Evolutionary conservation across 1,284 basidiomycete species (phyloP), one percentile per base, ranked within the genome.

Genomic region (Ceratobasidium sp.): DNA sequence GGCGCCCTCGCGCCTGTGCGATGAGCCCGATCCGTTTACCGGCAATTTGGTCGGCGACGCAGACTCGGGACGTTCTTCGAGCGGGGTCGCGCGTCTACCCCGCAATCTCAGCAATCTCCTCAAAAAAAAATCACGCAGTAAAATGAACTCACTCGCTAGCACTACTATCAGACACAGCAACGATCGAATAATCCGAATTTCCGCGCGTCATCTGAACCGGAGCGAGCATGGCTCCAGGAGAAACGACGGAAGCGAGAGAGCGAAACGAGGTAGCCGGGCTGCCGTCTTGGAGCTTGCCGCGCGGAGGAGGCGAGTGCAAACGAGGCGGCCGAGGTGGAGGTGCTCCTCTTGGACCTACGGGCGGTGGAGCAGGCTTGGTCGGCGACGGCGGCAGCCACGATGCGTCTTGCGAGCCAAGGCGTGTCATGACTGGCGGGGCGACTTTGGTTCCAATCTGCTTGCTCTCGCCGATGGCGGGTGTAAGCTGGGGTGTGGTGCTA

Each of bases 361-460:
- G 61, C 50, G 62, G 77, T 28, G 48, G n/a, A 28, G 44, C 40
- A 38, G 44, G 50, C 48, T 46, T 57, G 56, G 42, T 44, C 38
- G 42, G 56, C 28, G 44, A 48, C 26, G 50, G 52, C 7, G 44
- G 73, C 23, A 67, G 65, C 65, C 65, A 69, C n/a, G n/a, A n/a
- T 7, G 26, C 42, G 33, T 59, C 69, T 26, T 74, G 48, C 23
- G 57, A 38, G 50, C 70, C n/a, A 40, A 80, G 66, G 33, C 73
- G 62, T 13, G 77, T 76, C 50, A 78, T 62, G 50, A 80, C 73
- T 12, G 79, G 79, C 12, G 69, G 70, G 12, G 77, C 79, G 38
- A 80, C 79, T 20, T 68, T 70, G 46, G 67, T 56, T 4, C 54
- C 59, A 33, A 77, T 61, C 44, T 80, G 77, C 66, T 80, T 80